These are phyloP conservation scores for Borovskyia barvae DNA, from an alignment of 208 protist species.

Conservation along the genomic window DNA sequence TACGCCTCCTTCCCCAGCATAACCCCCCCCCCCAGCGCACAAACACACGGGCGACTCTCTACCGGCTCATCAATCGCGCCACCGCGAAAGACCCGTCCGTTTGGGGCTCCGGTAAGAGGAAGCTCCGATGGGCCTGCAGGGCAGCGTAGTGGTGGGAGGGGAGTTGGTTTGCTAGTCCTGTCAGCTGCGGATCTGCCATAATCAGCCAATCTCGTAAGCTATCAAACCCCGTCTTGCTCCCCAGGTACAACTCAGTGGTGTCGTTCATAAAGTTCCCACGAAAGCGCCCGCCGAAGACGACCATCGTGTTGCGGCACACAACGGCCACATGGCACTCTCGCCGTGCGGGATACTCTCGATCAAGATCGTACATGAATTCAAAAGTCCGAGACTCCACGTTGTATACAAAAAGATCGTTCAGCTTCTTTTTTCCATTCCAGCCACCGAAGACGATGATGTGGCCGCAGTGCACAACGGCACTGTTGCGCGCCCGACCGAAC, in stretches of 20 bases:
- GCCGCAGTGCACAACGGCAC: slow-evolving; percentile 80
- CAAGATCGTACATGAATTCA: slow-evolving; percentile 54
- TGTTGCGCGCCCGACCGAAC: slow-evolving; percentile 85
- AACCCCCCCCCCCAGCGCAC: too few relatives aligned
- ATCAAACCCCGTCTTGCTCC: slow-evolving; percentile 50
- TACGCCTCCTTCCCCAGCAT: too few relatives aligned
- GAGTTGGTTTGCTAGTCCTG: slow-evolving; percentile 21
- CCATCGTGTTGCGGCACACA: slow-evolving; percentile 83
- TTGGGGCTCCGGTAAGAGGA: slow-evolving; percentile 4
- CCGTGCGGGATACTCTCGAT: slow-evolving; percentile 67
- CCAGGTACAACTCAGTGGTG: slow-evolving; percentile 73
- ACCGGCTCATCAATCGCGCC: too few relatives aligned
- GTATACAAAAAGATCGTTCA: slow-evolving; percentile 86
- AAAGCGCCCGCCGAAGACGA: slow-evolving; percentile 89
- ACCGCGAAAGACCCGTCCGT: too few relatives aligned
- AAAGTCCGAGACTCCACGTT: slow-evolving; percentile 77
- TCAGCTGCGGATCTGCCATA: slow-evolving; percentile 22
- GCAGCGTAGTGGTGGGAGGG: slow-evolving; percentile 34
- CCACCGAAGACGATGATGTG: slow-evolving; percentile 84
- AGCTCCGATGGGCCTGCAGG: slow-evolving; percentile 17
- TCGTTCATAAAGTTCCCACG: slow-evolving; percentile 85
- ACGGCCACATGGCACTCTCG: slow-evolving; percentile 87
- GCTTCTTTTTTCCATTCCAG: slow-evolving; percentile 87
- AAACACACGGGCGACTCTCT: too few relatives aligned
- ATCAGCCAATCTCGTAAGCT: slow-evolving; percentile 65